Base-by-base conservation (phyloP, 139 green algal species). In the Astrephomene gubernaculifera region DNA sequence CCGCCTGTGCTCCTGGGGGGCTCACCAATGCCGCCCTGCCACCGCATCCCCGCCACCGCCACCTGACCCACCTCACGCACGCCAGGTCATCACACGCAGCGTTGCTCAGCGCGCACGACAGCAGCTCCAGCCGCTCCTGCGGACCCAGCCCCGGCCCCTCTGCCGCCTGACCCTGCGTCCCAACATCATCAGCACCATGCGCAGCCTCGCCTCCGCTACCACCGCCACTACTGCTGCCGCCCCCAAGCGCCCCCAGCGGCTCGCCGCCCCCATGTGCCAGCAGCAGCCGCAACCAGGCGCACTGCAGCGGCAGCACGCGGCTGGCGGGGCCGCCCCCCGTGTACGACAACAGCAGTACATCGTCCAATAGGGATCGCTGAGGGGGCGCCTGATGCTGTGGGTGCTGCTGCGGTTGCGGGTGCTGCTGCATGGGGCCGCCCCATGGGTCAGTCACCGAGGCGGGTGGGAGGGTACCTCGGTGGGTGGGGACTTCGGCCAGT, bases 101-200 rank as follows among this genome's bases (percentile, higher is more conserved):
- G 53, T 81, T 81, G 73, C 73, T 69, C 31, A 81, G 53, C 52
- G 22, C 29, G 17, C 52, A 69, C 22, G 52, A 39, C 73, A 81
- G 49, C 73, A 81, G 73, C 53, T 81, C 73, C 36, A 67, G 35
- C 35, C 52, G 73, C 73, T 69, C 44, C 22, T 31, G 25, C 17
- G 49, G 27, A 3, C 33, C 49, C n/a, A 80, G 71, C 73, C 3
- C 65, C 14, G 17, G n/a, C n/a, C n/a, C n/a, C n/a, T n/a, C n/a
- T n/a, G n/a, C n/a, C n/a, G n/a, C n/a, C n/a, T n/a, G n/a, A 12
- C 49, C 49, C 49, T 57, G 17, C 14, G 14, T 57, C 49, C 49
- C 49, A 17, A 17, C 49, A n/a, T n/a, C 49, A 57, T 17, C 49
- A 57, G 49, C 7, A 27, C 65, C 65, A 45, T 7, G 65, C 19